Evolutionary conservation across 23 red algal species (phyloP), one percentile per base, ranked within the genome.

Genomic region (Cyanidioschyzon merolae): DNA sequence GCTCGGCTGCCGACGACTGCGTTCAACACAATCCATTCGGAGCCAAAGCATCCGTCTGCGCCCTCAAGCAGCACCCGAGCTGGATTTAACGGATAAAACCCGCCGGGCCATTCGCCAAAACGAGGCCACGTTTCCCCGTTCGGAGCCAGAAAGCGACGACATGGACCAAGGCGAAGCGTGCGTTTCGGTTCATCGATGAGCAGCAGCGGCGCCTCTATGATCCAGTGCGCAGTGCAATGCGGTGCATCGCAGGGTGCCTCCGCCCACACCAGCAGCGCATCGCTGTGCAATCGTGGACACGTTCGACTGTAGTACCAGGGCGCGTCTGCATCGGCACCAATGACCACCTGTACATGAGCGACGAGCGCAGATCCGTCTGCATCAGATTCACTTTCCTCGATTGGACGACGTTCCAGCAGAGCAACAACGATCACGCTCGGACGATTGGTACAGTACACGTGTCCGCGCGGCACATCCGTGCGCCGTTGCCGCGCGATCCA

Each of bases 401-500:
- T 54, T 54, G 45, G 7, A 7, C 45, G 45, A 54, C 63, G 45
- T 1, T 27, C 17, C 32, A 81, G 29, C 2, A 34, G 0, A 41
- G 21, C 78, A 1, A 81, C 38, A 16, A 57, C 36, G 25, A 81
- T 39, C 2, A 50, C 17, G 50, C 40, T 58, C 36, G 78, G 78
- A 26, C 78, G 40, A 57, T 81, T 67, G 17, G 59, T 59, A 40
- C 78, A 81, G 68, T 81, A 81, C 18, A 71, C 41, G 38, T 59
- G 37, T 34, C 78, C 78, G 63, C 63, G 63, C 63, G 63, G 32
- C 32, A 71, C 32, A 35, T 71, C 63, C 7, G 12, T 32, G 12
- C 63, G 63, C 29, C 32, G 7, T 25, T 25, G n/a, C 3, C 63
- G 63, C 12, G 32, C 63, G n/a, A 71, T 35, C 63, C 63, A 71